phyloP scores from a whole-genome alignment of 768 basidiomycete genomes.

The Rhizopogon vinicolor region DNA sequence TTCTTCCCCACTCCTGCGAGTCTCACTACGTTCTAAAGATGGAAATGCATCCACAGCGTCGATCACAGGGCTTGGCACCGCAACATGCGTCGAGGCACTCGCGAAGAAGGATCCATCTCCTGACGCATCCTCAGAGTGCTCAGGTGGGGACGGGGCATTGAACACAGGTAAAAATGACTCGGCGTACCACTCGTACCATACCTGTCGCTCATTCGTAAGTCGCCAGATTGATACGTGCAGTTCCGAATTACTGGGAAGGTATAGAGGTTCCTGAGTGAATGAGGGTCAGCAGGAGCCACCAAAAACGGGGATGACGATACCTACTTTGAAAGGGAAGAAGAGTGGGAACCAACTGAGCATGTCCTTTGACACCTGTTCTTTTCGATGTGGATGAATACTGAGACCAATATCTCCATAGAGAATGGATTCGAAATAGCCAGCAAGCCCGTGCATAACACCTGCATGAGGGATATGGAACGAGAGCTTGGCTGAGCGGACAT shows the following conservation, averaged over 20 bases:
- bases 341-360: slow-evolving; percentile 99
- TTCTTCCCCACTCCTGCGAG: slow-evolving; percentile 6
- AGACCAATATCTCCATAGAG: slow-evolving; percentile 88
- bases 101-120: slow-evolving; percentile 17
- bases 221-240: slow-evolving; percentile 94
- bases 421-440: slow-evolving; percentile 95
- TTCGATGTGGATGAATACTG: slow-evolving; percentile 90
- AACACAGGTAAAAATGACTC: slow-evolving; percentile 82
- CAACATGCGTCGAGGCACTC: slow-evolving; percentile 24
- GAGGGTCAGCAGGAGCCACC: neutral
- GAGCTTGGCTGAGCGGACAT: slow-evolving; percentile 80
- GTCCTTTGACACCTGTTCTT: slow-evolving; percentile 82
- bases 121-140: slow-evolving; percentile 12
- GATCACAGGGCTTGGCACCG: slow-evolving; percentile 63
- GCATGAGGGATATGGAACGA: slow-evolving; percentile 94
- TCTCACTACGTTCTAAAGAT: slow-evolving; percentile 9
- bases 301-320: slow-evolving; percentile 18
- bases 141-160: slow-evolving; percentile 21
- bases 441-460: slow-evolving; percentile 88
- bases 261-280: slow-evolving; percentile 74
- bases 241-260: slow-evolving; percentile 89
- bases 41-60: slow-evolving; percentile 54
- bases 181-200: slow-evolving; percentile 99
- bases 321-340: slow-evolving; percentile 89
- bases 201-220: slow-evolving; percentile 78